Percentiles rank a stretch among this genome's conserved stretches.
Evolutionary conservation across 2,329 filamentous ascomycete species (phyloP).

Genomic region (Diatrype stigma): DNA sequence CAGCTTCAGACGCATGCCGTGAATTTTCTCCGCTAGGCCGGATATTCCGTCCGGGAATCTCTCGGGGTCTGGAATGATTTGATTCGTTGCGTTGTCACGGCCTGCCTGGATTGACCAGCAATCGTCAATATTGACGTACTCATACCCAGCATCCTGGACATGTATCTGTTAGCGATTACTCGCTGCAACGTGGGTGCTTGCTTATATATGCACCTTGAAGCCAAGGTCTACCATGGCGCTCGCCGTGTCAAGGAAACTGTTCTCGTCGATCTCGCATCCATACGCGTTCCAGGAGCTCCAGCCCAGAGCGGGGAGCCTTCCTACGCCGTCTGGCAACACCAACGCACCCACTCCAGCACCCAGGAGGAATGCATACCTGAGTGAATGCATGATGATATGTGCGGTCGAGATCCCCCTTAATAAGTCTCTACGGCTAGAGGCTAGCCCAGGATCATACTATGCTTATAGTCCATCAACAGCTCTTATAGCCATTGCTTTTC

Average conservation of each 20-base stretch:
- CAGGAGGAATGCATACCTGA: too few species aligned
- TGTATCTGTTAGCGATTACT: too few species aligned
- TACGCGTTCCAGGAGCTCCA: conserved; percentile 54
- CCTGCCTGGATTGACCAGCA: conserved; percentile 28
- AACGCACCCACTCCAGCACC: background rate
- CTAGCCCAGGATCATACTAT: too few species aligned
- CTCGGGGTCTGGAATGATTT: background rate
- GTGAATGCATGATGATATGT: too few species aligned
- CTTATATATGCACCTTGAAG: conserved; percentile 32
- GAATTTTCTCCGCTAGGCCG: background rate
- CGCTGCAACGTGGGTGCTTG: too few species aligned
- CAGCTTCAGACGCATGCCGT: background rate
- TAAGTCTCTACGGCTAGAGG: too few species aligned
- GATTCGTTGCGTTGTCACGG: background rate
- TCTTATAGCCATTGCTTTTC: too few species aligned
- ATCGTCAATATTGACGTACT: conserved; percentile 60
- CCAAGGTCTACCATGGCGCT: conserved; percentile 44
- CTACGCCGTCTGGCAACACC: conserved; percentile 5
- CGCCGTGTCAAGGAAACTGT: conserved; percentile 43
- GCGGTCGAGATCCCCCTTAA: too few species aligned
- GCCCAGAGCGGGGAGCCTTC: conserved; percentile 36
- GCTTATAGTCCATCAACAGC: too few species aligned
- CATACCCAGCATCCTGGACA: conserved; percentile 42
- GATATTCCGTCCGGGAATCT: background rate
- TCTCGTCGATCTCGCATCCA: conserved; percentile 46